Evolutionary conservation across 768 basidiomycete species (phyloP).

Genomic region (Scleroderma citrinum): DNA sequence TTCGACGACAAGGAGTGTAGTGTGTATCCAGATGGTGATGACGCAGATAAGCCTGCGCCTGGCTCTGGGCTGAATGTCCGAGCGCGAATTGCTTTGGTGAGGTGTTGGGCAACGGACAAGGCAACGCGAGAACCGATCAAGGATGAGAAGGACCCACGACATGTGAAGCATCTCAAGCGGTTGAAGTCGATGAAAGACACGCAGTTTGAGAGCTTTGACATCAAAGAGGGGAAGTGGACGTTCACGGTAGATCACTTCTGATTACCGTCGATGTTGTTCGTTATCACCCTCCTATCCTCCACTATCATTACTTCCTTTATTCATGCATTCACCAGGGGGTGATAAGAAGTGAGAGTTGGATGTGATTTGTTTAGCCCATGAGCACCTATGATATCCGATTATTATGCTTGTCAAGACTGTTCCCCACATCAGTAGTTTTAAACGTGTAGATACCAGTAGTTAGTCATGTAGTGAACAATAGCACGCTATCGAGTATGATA

Average conservation of each 20-base stretch:
- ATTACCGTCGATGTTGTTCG: no score
- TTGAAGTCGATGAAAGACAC: conserved; percentile 84
- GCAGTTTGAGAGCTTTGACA: conserved; percentile 75
- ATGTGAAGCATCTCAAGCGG: conserved; percentile 70
- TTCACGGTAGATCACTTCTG: conserved; percentile 94
- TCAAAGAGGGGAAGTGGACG: conserved; percentile 81
- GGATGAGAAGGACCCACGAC: conserved; percentile 64
- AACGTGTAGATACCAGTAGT: conserved; percentile 13
- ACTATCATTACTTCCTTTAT: no score
- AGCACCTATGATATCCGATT: no score
- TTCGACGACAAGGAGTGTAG: conserved; percentile 91
- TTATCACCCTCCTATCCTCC: no score
- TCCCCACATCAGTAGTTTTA: conserved; percentile 7
- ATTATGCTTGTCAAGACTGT: no score
- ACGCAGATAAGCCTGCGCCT: conserved; percentile 76
- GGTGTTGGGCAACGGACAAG: conserved; percentile 89
- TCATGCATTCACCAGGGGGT: no score
- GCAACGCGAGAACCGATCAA: conserved; percentile 86
- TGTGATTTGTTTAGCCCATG: no score
- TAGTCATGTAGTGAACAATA: conserved; percentile 2
- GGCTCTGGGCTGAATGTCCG: conserved; percentile 88
- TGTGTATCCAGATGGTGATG: conserved; percentile 87
- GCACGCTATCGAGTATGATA: no score
- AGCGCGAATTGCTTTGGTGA: conserved; percentile 67
- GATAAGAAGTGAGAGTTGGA: no score